These are phyloP conservation scores for Colletotrichum neosansevieriae DNA, from an alignment of 2,329 filamentous ascomycete species.

Conservation along the genomic window DNA sequence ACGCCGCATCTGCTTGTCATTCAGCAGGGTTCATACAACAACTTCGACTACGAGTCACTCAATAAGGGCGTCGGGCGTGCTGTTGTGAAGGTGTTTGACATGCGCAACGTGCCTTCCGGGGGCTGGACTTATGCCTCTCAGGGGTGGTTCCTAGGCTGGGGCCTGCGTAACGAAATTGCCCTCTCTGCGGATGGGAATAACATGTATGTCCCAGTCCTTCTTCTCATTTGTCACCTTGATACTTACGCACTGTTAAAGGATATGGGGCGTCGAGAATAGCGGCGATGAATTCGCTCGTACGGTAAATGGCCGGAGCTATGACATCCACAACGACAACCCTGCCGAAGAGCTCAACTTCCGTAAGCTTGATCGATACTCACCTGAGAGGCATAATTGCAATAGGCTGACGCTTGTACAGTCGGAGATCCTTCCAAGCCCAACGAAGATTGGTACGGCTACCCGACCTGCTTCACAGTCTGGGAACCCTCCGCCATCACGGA, in stretches of 20 bases:
- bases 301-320: constrained; percentile 56
- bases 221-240: not conserved
- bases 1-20: constrained; percentile 54
- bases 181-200: constrained; percentile 62
- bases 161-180: constrained; percentile 72
- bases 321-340: constrained; percentile 72
- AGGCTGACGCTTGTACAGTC: constrained; percentile 41
- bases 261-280: constrained; percentile 65
- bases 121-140: constrained; percentile 55
- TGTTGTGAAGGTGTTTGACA: constrained; percentile 58
- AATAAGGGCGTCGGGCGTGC: constrained; percentile 51
- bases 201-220: constrained; percentile 26
- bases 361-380: constrained; percentile 35
- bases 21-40: constrained; percentile 54
- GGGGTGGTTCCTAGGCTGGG: constrained; percentile 55
- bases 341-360: constrained; percentile 75
- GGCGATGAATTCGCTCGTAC: constrained; percentile 65
- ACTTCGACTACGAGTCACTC: constrained; percentile 52
- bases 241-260: constrained; percentile 36
- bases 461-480: constrained; percentile 70
- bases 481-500: constrained; percentile 51
- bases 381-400: not conserved
- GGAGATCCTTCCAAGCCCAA: constrained; percentile 47
- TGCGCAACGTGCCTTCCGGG: constrained; percentile 48
- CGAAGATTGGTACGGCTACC: constrained; percentile 67